Conservation (phyloP, 2,329 filamentous ascomycete species). For the Botrytis byssoidea region DNA sequence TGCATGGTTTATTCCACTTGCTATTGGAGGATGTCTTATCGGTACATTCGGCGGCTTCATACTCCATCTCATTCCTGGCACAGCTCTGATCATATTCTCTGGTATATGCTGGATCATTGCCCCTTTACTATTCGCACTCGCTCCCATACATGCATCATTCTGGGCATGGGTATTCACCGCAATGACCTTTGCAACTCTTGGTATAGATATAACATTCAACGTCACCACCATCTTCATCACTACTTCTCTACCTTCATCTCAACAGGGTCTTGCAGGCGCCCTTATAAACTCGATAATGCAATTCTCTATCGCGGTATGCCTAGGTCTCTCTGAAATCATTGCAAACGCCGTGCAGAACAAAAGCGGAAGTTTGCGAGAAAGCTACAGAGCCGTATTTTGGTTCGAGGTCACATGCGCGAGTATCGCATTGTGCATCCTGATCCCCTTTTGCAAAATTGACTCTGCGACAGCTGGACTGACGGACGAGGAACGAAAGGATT, state of each 20-base stretch:
- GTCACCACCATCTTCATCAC: constrained; percentile 74
- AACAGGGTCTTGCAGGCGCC: constrained; percentile 68
- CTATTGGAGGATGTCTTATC: constrained; percentile 58
- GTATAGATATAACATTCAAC: constrained; percentile 72
- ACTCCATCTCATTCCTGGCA: constrained; percentile 46
- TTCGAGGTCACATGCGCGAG: constrained; percentile 18
- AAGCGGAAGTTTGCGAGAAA: not conserved
- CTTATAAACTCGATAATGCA: constrained; percentile 52
- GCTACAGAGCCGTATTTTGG: constrained; percentile 19
- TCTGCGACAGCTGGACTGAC: constrained; percentile 11
- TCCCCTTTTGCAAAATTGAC: constrained; percentile 18
- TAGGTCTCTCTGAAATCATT: constrained; percentile 12
- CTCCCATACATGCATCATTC: constrained; percentile 45
- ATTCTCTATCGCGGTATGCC: constrained; percentile 13
- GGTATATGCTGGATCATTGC: constrained; percentile 49
- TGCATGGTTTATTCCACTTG: constrained; percentile 56
- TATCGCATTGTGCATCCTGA: constrained; percentile 14
- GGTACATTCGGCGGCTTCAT: constrained; percentile 60
- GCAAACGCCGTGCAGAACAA: not conserved
- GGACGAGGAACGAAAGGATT: not conserved
- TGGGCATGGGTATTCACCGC: constrained; percentile 71
- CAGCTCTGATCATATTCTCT: constrained; percentile 49
- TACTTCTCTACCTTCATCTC: constrained; percentile 59
- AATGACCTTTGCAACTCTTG: constrained; percentile 65
- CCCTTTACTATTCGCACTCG: constrained; percentile 51